Conservation (phyloP, 768 basidiomycete species). For the Amylocystis lapponica region DNA sequence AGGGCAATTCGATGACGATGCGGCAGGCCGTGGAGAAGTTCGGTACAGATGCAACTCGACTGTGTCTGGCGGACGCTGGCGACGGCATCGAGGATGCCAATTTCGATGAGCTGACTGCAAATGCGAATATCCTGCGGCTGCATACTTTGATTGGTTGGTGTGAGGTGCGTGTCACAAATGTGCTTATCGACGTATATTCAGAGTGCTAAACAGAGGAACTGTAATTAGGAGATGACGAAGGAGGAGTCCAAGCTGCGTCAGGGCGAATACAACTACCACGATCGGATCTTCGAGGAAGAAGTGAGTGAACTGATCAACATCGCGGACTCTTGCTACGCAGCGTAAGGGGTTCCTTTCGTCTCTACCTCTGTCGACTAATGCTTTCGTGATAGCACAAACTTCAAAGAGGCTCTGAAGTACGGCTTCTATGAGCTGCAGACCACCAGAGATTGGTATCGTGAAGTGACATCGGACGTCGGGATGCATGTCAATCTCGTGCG, state of each 20-base stretch:
- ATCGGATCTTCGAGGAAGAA: slow-evolving; percentile 87
- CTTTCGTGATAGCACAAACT: slow-evolving; percentile 70
- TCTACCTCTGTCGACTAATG: not conserved
- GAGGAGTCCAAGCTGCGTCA: slow-evolving; percentile 66
- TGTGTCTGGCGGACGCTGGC: slow-evolving; percentile 93
- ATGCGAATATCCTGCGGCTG: slow-evolving; percentile 90
- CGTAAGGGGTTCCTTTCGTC: slow-evolving; percentile 43
- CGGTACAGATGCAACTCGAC: slow-evolving; percentile 90
- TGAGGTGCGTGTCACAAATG: slow-evolving; percentile 48
- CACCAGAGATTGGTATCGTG: slow-evolving; percentile 92
- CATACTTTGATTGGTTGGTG: slow-evolving; percentile 91
- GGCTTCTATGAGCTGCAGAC: slow-evolving; percentile 96
- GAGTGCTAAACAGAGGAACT: not conserved
- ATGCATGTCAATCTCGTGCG: slow-evolving; percentile 89
- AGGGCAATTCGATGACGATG: slow-evolving; percentile 91
- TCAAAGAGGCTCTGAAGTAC: slow-evolving; percentile 92
- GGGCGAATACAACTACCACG: slow-evolving; percentile 77
- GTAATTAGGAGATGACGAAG: slow-evolving; percentile 67
- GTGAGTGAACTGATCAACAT: slow-evolving; percentile 80
- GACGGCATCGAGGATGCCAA: slow-evolving; percentile 98
- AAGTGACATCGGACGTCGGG: slow-evolving; percentile 80
- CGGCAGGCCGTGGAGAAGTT: slow-evolving; percentile 88
- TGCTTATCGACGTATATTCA: not conserved
- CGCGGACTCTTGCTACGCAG: slow-evolving; percentile 75
- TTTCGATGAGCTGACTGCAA: slow-evolving; percentile 97